Evolutionary conservation across 495 filamentous ascomycete genomes (phyloP).

Genomic region (Aspergillus coremiiformis): DNA sequence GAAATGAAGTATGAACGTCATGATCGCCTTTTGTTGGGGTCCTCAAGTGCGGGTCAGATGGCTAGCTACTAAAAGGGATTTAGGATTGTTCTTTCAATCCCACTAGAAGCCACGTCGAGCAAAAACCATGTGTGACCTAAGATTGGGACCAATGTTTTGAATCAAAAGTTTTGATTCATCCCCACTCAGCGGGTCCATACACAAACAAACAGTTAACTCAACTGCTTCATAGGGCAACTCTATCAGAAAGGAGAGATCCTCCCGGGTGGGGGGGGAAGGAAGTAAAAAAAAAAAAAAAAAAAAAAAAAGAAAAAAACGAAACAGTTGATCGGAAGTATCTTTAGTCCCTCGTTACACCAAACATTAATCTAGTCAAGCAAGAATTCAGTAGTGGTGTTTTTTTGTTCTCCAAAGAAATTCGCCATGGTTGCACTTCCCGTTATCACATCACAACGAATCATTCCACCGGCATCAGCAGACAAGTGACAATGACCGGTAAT

Average conservation of each 20-base stretch:
- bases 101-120: constrained; percentile 1
- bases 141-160: background rate
- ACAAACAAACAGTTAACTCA: background rate
- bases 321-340: background rate
- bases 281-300: background rate
- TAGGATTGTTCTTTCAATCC: constrained; percentile 4
- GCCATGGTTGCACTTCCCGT: no score
- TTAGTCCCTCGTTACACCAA: background rate
- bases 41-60: background rate
- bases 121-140: constrained; percentile 15
- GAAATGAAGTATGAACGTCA: constrained; percentile 17
- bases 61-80: background rate
- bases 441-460: background rate
- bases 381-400: background rate
- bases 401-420: background rate
- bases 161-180: background rate
- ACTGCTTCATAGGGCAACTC: background rate
- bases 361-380: background rate
- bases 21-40: constrained; percentile 6
- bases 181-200: background rate
- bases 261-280: no score
- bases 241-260: background rate
- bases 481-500: constrained; percentile 1
- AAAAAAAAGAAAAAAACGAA: background rate
- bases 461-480: constrained; percentile 1